Base-by-base conservation (phyloP, 768 basidiomycete genomes). In the Cytidiella melzeri region DNA sequence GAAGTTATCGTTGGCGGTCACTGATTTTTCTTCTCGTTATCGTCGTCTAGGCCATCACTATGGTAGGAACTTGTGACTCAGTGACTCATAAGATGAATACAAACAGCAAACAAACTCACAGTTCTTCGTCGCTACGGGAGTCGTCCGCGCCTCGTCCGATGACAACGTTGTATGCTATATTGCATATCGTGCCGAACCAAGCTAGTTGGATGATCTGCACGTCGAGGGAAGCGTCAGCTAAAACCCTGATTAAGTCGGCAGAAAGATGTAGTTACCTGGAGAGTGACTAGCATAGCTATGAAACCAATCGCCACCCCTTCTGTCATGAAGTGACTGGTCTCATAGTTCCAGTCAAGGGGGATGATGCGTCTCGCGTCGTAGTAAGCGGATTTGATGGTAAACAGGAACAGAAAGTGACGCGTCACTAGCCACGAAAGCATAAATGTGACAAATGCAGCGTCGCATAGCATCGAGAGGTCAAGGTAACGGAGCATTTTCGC, bases 401-500 rank as follows among this genome's bases (percentile, higher is more conserved):
- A 63, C 39, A 79, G 61, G 71, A 93, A 94, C 12, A 94, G 73
- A 55, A 90, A 66, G 61, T 98, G 92, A 40, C 96, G 82, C 1
- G 94, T 93, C 23, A 91, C 62, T 53, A 96, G 72, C 96, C 96
- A 99, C 9, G 87, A 87, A 19, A 93, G 45, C 60, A 97, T 75
- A 73, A 95, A 99, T 54, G 76, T 59, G 25, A 72, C 87, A 61
- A 99, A 98, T 0, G 79, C 76, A 21, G 69, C 57, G 65, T 98
- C 93, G 47, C 86, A 87, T 12, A 79, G 63, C 18, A 77, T 66
- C 27, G 74, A 68, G 37, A 83, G 65, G 13, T 71, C 71, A n/a
- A 94, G 72, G 66, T 98, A 99, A 49, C 85, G 84, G 54, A 89
- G 67, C 88, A 98, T 95, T 67, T 99, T 99, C 9, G 92, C 95